A percentile compares a stretch with the other conserved stretches of the same genome.
These are phyloP conservation scores for Pugionium cornutum DNA, from an alignment of 345 rosid species.

Conservation along the genomic window DNA sequence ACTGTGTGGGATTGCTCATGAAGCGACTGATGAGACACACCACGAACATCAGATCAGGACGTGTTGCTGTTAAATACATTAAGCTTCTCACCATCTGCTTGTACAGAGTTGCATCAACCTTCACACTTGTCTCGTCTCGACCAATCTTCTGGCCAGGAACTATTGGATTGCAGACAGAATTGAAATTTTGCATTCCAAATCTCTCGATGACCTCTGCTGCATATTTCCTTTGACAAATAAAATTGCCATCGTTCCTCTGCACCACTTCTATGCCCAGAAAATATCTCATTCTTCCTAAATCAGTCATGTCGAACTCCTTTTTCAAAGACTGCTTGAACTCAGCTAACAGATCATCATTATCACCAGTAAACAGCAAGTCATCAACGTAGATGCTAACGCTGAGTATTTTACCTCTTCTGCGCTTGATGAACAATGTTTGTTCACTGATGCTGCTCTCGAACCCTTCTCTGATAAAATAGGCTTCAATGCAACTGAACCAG, in stretches of 20 bases:
- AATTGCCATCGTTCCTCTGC: neutral
- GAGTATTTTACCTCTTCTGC: neutral
- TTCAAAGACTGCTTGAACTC: neutral
- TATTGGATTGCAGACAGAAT: too few species aligned
- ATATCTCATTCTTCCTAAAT: too few species aligned
- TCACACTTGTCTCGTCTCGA: neutral
- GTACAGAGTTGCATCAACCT: neutral
- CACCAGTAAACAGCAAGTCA: too few species aligned
- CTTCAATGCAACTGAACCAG: neutral
- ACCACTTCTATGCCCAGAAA: neutral
- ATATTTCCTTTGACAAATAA: neutral
- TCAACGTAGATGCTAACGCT: neutral
- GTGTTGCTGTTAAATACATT: neutral
- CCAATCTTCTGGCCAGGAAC: neutral
- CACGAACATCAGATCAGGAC: neutral
- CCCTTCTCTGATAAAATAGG: neutral
- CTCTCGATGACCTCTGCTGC: neutral
- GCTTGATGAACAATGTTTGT: neutral
- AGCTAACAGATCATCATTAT: neutral
- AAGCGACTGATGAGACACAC: neutral
- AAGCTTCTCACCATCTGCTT: too few species aligned
- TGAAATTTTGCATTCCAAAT: neutral
- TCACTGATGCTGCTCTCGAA: neutral
- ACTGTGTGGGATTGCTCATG: neutral
- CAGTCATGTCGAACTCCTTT: too few species aligned